Percentiles rank a stretch among this genome's conserved stretches.
phyloP scores from a whole-genome alignment of 768 basidiomycete genomes.

The Leccinum aurantiacum region DNA sequence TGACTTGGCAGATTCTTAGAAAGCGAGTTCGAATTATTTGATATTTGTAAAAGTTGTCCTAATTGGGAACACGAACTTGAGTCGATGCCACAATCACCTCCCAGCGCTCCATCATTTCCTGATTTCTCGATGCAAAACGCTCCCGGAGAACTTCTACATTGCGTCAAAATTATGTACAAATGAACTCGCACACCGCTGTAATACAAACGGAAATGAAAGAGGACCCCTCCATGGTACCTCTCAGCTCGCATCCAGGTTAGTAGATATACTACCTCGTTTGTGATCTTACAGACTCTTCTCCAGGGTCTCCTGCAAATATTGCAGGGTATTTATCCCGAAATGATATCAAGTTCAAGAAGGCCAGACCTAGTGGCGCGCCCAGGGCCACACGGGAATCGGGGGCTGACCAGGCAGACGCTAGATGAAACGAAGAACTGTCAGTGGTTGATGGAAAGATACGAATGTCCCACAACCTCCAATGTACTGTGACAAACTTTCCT shows the following conservation, averaged over 20 bases:
- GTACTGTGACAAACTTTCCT: constrained; percentile 24
- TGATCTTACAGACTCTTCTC: not conserved
- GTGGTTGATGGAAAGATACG: not conserved
- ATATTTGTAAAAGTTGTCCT: no score
- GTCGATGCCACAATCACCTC: no score
- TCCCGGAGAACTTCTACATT: not conserved
- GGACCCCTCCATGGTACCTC: not conserved
- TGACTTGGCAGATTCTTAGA: no score
- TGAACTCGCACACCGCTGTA: not conserved
- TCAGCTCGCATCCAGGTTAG: not conserved
- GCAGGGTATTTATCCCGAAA: not conserved
- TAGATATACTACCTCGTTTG: not conserved
- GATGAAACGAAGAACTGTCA: not conserved
- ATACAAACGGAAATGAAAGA: not conserved
- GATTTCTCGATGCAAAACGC: not conserved
- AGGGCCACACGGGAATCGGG: constrained; percentile 13
- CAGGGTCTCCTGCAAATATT: not conserved
- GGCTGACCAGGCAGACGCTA: constrained; percentile 30
- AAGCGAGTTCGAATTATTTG: no score
- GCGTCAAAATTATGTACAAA: not conserved
- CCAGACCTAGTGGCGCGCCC: not conserved
- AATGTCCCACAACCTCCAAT: constrained; percentile 20
- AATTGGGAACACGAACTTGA: no score
- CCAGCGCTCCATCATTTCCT: no score
- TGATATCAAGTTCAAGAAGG: not conserved